Base-by-base conservation (phyloP, 2,329 filamentous ascomycete genomes). In the Annulohypoxylon truncatum region DNA sequence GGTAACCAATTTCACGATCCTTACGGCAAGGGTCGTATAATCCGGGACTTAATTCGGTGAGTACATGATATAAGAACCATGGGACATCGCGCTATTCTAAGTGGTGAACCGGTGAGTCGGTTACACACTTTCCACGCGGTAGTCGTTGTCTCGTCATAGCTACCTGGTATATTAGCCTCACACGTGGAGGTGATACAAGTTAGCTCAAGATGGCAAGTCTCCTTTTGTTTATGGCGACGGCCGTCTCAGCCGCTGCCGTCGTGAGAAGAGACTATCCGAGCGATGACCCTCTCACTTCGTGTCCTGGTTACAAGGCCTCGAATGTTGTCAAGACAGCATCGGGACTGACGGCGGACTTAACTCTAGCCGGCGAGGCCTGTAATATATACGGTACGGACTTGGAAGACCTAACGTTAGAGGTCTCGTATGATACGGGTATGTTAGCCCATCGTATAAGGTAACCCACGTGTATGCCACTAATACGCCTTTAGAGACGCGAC, bases 311-410 rank as follows among this genome's bases (percentile, higher is more conserved):
- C 76, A 81, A 77, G 18, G 89, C 87, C 12, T 84, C 82, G 13
- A 87, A 90, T 72, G 80, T 90, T 20, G 78, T 81, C 68, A 81
- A 81, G 40, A 83, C 78, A 1, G 72, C 79, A 24, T 81, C 81
- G 46, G 83, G 84, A 9, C 77, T 92, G 54, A 89, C 85, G 0
- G 91, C 90, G 3, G 84, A 88, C 66, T 80, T 93, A 60, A 84
- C 77, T 6, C 82, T 93, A 22, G 89, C 89, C 15, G 90, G 90
- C 0, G 72, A 81, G 24, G 82, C 88, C 20, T 92, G 90, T 79
- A 90, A 92, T 77, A 84, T 85, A 12, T 93, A 92, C 66, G 90
- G 90, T 0, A 90, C 83, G 1, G 91, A 93, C 75, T 79, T 93
- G 54, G 82, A 88, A 7, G 82, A 83, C 1, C 79, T 93, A 60